A percentile compares a stretch with the other conserved stretches of the same genome.
Conservation (phyloP, 176 grass and related monocot genomes). For the Avena sativa region DNA sequence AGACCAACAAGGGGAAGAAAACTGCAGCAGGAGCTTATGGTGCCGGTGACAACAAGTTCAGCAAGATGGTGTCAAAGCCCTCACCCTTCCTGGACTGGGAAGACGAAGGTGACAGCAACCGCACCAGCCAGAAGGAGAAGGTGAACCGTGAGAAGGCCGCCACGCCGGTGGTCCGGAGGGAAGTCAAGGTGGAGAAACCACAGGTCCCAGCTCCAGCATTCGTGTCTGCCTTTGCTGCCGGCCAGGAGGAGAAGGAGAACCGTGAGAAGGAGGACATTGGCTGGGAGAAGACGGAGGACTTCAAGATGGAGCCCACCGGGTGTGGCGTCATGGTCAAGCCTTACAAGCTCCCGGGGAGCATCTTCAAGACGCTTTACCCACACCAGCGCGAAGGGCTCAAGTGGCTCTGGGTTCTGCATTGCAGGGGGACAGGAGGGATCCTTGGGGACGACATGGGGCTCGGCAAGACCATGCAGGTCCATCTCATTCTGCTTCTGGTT, state of each 20-base stretch:
- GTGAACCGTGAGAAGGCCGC: not conserved
- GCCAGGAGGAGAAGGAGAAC: constrained; percentile 13
- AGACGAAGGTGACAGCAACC: not conserved
- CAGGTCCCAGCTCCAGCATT: not conserved
- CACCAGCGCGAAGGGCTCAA: constrained; percentile 84
- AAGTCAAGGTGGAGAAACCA: not conserved
- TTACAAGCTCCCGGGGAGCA: constrained; percentile 54
- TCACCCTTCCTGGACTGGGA: not conserved
- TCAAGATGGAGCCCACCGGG: constrained; percentile 65
- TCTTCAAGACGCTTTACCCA: constrained; percentile 75
- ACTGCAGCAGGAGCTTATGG: not conserved
- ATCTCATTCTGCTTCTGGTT: not conserved
- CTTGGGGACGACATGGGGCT: constrained; percentile 97
- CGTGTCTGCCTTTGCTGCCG: not conserved
- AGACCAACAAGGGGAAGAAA: too few relatives aligned
- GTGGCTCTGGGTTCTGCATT: constrained; percentile 89
- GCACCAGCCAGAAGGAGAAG: not conserved
- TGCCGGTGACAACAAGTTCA: not conserved
- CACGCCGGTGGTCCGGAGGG: not conserved
- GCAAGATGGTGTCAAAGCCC: not conserved
- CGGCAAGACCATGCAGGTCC: constrained; percentile 95
- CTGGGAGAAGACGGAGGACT: constrained; percentile 49
- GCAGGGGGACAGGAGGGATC: constrained; percentile 74
- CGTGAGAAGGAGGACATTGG: constrained; percentile 36
- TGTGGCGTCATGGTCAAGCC: constrained; percentile 40